These are phyloP conservation scores for Orbilia javanica DNA, from an alignment of 2,329 filamentous ascomycete genomes.

Conservation along the genomic window DNA sequence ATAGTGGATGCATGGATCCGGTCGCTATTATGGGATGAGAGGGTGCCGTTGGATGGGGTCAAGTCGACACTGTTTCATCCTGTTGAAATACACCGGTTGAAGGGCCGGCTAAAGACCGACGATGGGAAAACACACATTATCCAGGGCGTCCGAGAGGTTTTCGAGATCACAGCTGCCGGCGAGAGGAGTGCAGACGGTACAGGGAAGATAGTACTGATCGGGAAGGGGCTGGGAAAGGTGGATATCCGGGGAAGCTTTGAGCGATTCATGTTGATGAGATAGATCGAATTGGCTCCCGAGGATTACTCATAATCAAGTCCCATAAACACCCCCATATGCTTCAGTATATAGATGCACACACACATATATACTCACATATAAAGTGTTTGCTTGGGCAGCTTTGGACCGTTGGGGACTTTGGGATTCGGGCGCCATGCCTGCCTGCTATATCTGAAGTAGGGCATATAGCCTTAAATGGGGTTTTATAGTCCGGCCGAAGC, in stretches of 20 bases:
- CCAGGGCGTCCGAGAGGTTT: constrained; percentile 92
- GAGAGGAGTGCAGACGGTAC: constrained; percentile 58
- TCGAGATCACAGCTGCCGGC: constrained; percentile 81
- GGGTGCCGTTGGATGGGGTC: constrained; percentile 68
- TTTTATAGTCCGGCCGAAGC: constrained; percentile 3
- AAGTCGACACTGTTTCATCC: constrained; percentile 63
- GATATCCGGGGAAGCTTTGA: constrained; percentile 69
- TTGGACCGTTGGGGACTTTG: no score
- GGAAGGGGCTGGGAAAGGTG: constrained; percentile 70
- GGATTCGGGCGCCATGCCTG: no score
- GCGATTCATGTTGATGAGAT: constrained; percentile 59
- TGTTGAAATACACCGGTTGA: constrained; percentile 86
- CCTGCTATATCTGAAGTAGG: no score
- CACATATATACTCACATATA: no score
- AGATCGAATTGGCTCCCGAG: no score
- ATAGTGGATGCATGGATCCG: constrained; percentile 84
- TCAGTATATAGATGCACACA: no score
- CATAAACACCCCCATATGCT: no score
- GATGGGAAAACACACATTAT: constrained; percentile 80
- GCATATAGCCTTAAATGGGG: background rate
- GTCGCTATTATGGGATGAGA: constrained; percentile 83
- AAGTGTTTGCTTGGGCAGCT: no score
- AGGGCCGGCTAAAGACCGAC: constrained; percentile 78
- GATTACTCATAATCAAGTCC: no score
- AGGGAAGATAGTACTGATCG: constrained; percentile 76